Evolutionary conservation across 2,329 filamentous ascomycete genomes (phyloP), one percentile per base, ranked within the genome.

Genomic region (Escovopsis sp.): DNA sequence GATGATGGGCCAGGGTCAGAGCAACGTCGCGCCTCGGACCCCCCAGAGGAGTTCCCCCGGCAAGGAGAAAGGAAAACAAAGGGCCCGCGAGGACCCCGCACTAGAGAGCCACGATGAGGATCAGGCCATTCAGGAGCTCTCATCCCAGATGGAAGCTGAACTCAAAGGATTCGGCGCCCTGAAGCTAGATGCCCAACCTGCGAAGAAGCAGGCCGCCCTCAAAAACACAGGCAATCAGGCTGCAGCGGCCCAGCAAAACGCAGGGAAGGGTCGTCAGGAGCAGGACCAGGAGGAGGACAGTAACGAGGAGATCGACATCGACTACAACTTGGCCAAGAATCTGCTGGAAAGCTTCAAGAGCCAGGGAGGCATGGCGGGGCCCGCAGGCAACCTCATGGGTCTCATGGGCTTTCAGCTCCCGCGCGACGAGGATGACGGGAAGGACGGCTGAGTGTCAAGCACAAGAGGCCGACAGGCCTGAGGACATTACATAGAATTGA

Each of bases 331-430:
- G 23, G 87, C 85, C 15, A 86, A 83, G 59, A 96, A 96, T 54
- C 68, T 98, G 43, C 68, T 98, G 1, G 86, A 95, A 59, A 89
- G 85, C 53, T 88, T 98, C 62, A 93, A 94, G 56, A 81, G 84
- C 12, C 89, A 96, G 59, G 85, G 70, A 15, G 91, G 91, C 11
- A 75, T 82, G 67, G 71, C 85, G 30, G 91, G 91, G 0, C 91
- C 91, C 1, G 83, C 84, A 2, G 80, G 88, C 1, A 96, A 95
- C 57, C 66, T 98, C 46, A 71, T 98, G 54, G 81, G 80, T 6
- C 73, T 93, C 64, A 82, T 96, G 80, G 87, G 87, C 1, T 68
- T 95, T 49, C 72, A 75, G 35, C 67, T 95, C 45, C 89, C 89
- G 0, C 72, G 83, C 46, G 86, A 94, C 53, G 85, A 89, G 46